Conservation (phyloP, 148 eudicot genomes). For the Linanthus parryae region DNA sequence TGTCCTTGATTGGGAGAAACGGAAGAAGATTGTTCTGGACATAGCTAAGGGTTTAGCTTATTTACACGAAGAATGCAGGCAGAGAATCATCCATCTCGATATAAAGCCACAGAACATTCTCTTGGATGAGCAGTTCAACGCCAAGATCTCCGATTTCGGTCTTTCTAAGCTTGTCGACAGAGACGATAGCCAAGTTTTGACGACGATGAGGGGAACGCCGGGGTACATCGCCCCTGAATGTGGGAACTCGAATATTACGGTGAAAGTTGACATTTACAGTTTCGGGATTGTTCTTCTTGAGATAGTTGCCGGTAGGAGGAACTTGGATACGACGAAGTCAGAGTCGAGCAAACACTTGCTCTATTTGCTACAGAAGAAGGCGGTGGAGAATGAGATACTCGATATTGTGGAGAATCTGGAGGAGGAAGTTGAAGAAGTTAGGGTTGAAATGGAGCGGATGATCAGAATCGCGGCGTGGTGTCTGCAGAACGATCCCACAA, state of each 20-base stretch:
- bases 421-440: background rate
- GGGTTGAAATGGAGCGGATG: slow-evolving; percentile 5
- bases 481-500: slow-evolving; percentile 7
- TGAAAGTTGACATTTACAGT: slow-evolving; percentile 9
- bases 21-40: slow-evolving; percentile 6
- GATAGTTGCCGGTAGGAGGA: slow-evolving; percentile 7
- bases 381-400: slow-evolving; percentile 1
- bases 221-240: slow-evolving; percentile 15
- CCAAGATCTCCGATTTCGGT: slow-evolving; percentile 13
- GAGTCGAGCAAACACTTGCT: slow-evolving; percentile 32
- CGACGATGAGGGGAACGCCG: slow-evolving; percentile 13
- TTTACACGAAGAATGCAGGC: slow-evolving; percentile 15
- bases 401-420: slow-evolving; percentile 8
- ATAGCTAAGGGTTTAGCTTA: slow-evolving; percentile 16
- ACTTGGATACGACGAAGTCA: slow-evolving; percentile 15
- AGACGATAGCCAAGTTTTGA: slow-evolving; percentile 5
- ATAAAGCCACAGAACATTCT: slow-evolving; percentile 17
- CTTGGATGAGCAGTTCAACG: slow-evolving; percentile 12
- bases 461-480: slow-evolving; percentile 16
- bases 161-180: slow-evolving; percentile 11
- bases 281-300: slow-evolving; percentile 13
- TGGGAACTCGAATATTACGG: background rate
- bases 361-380: slow-evolving; percentile 10
- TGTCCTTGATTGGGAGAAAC: slow-evolving; percentile 9
- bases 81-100: slow-evolving; percentile 16